Percentiles rank a stretch among this genome's conserved stretches.
These are phyloP conservation scores for Beta corolliflora DNA, from an alignment of 179 eudicot genomes.

Conservation along the genomic window DNA sequence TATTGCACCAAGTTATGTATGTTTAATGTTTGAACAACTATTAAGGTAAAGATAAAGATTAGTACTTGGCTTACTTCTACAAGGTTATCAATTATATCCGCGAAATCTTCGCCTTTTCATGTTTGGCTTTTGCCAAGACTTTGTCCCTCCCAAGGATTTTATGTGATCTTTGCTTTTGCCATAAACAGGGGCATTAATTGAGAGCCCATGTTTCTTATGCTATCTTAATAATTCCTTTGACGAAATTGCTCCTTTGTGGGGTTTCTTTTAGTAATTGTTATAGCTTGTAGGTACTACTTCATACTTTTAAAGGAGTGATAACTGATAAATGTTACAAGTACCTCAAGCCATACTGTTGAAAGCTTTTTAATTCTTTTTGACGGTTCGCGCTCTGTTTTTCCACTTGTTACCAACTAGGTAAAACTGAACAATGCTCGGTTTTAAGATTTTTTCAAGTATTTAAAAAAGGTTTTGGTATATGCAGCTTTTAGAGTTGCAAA, in stretches of 20 bases:
- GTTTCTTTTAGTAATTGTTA: neutral
- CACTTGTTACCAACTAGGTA: no score
- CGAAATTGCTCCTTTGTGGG: constrained; percentile 20
- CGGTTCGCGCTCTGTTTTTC: no score
- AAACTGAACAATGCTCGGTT: no score
- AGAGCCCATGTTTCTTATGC: constrained; percentile 20
- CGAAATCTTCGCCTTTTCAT: constrained; percentile 22
- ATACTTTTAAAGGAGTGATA: no score
- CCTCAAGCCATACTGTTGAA: no score
- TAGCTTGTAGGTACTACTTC: neutral
- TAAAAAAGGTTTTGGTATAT: no score
- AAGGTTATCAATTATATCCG: constrained; percentile 26
- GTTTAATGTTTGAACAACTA: neutral
- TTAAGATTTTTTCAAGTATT: no score
- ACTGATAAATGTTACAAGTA: no score
- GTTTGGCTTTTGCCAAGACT: constrained; percentile 25
- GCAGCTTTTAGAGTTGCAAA: no score
- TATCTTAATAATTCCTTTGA: constrained; percentile 11
- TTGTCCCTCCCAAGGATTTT: constrained; percentile 18
- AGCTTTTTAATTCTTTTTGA: no score
- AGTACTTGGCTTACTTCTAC: neutral
- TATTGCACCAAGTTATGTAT: constrained; percentile 1
- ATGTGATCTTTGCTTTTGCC: constrained; percentile 31
- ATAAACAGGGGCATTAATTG: constrained; percentile 16
- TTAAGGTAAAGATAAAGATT: constrained; percentile 7